A percentile compares a stretch with the other conserved stretches of the same genome.
Conservation (phyloP, 2,329 filamentous ascomycete genomes). For the Conoideocrella luteorostrata region DNA sequence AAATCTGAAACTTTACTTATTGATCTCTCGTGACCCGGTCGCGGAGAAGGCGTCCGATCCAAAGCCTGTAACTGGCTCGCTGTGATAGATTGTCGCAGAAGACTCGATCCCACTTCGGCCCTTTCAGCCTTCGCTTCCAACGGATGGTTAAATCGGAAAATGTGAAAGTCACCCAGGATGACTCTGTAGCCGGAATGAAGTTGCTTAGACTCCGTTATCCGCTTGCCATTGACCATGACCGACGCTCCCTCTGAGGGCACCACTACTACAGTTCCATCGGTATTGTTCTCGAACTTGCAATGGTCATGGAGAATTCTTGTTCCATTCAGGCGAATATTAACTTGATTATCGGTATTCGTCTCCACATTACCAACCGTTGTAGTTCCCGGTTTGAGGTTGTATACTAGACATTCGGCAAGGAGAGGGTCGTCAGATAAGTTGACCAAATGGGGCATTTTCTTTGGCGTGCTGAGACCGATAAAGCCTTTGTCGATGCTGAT, state of each 20-base stretch:
- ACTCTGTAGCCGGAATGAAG: conserved; percentile 90
- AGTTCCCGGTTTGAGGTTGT: conserved; percentile 92
- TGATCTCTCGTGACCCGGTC: conserved; percentile 63
- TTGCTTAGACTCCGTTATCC: conserved; percentile 77
- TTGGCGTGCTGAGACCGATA: conserved; percentile 88
- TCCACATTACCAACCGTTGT: conserved; percentile 95
- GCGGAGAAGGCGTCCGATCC: conserved; percentile 46
- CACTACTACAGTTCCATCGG: conserved; percentile 87
- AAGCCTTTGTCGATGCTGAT: conserved; percentile 99
- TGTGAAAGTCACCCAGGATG: conserved; percentile 96
- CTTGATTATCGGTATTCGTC: conserved; percentile 64
- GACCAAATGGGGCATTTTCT: conserved; percentile 98
- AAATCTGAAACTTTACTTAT: conserved; percentile 75
- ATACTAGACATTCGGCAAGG: conserved; percentile 90
- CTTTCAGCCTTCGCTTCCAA: conserved; percentile 91
- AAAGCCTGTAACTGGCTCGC: conserved; percentile 55
- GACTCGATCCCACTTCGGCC: conserved; percentile 71
- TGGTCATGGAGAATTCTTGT: conserved; percentile 89
- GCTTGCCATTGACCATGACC: conserved; percentile 95
- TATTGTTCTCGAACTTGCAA: conserved; percentile 81
- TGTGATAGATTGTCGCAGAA: conserved; percentile 76
- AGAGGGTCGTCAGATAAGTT: conserved; percentile 94
- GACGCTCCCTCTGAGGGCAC: conserved; percentile 86
- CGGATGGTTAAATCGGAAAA: conserved; percentile 96
- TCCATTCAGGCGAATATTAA: conserved; percentile 89